Evolutionary conservation across 2,329 filamentous ascomycete genomes (phyloP).

Genomic region (Aspergillus flavus): DNA sequence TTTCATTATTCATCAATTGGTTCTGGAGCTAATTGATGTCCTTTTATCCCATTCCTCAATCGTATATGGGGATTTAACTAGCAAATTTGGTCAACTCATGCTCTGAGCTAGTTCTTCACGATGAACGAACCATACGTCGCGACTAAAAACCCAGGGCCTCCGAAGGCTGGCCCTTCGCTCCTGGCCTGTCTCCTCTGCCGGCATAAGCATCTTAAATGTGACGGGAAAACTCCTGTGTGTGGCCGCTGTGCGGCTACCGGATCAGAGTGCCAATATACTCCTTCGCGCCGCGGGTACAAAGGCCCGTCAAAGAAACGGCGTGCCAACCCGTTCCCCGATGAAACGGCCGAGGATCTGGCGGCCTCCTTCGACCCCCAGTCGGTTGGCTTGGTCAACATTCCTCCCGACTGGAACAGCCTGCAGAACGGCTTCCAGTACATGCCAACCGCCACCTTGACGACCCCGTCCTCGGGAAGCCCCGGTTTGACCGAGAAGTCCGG

Average conservation of each 20-base stretch:
- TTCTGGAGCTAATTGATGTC: neutral
- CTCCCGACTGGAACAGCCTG: slow-evolving; percentile 37
- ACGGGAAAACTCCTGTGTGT: slow-evolving; percentile 67
- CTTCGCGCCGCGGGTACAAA: slow-evolving; percentile 75
- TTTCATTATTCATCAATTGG: slow-evolving; percentile 4
- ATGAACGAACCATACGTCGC: slow-evolving; percentile 32
- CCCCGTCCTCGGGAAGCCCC: slow-evolving; percentile 30
- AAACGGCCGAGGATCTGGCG: slow-evolving; percentile 54
- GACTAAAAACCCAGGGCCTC: slow-evolving; percentile 15
- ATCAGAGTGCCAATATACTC: slow-evolving; percentile 69
- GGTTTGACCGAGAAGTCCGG: slow-evolving; percentile 22
- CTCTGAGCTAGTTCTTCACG: slow-evolving; percentile 14
- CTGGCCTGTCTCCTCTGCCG: slow-evolving; percentile 53
- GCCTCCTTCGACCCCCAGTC: slow-evolving; percentile 22
- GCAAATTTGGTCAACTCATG: neutral
- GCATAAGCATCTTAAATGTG: slow-evolving; percentile 73
- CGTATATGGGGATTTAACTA: neutral
- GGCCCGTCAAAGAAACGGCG: slow-evolving; percentile 59
- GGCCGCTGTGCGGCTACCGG: slow-evolving; percentile 64
- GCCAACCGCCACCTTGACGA: slow-evolving; percentile 26
- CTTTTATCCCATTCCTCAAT: neutral
- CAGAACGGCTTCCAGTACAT: slow-evolving; percentile 37
- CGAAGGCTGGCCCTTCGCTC: slow-evolving; percentile 41
- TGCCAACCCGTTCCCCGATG: slow-evolving; percentile 39
- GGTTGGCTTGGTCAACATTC: slow-evolving; percentile 38